Evolutionary conservation across 2,329 filamentous ascomycete genomes (phyloP), one percentile per base, ranked within the genome.

Genomic region (Aureobasidium sp.): DNA sequence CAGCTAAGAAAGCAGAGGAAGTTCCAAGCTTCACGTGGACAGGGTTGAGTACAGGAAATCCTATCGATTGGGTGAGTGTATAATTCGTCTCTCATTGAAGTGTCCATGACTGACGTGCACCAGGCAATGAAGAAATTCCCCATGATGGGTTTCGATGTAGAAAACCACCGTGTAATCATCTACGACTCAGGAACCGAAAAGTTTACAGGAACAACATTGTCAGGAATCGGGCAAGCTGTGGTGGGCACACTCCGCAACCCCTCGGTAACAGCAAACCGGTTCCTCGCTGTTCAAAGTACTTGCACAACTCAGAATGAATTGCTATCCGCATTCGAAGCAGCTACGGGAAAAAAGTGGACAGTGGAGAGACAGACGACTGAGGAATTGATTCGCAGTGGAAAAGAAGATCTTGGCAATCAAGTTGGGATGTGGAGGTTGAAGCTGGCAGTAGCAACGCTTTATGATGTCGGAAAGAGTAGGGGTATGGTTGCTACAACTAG

Each of bases 121-220:
- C n/a, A 69, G 67, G 82, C 90, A 64, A 82, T 80, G 18, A 90
- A 87, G 87, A 89, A 85, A 3, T 86, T 87, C 0, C 75, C 83
- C 0, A 86, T 90, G 71, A 88, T 90, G 70, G 88, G 90, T 68
- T 87, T 83, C 83, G 82, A 84, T 23, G 75, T 89, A 40, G 76
- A 74, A 16, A 74, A 75, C 13, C 81, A 81, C 69, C 86, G 79
- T 0, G 86, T 83, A 0, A 83, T 75, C 0, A 80, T 90, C 43
- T 83, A 84, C 70, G 88, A 90, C 73, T 81, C 80, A 0, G 88
- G 88, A 8, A 79, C 84, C 50, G 81, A 82, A 47, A 79, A 71
- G 3, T 85, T 85, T 67, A 83, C 82, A 2, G 71, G 81, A 0
- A 87, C 82, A 38, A 88, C 84, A 42, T 75, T 87, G 1, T 68